Percentiles rank a stretch among this genome's conserved stretches.
These are phyloP conservation scores for Cytospora piceae DNA, from an alignment of 2,329 filamentous ascomycete genomes.

Conservation along the genomic window DNA sequence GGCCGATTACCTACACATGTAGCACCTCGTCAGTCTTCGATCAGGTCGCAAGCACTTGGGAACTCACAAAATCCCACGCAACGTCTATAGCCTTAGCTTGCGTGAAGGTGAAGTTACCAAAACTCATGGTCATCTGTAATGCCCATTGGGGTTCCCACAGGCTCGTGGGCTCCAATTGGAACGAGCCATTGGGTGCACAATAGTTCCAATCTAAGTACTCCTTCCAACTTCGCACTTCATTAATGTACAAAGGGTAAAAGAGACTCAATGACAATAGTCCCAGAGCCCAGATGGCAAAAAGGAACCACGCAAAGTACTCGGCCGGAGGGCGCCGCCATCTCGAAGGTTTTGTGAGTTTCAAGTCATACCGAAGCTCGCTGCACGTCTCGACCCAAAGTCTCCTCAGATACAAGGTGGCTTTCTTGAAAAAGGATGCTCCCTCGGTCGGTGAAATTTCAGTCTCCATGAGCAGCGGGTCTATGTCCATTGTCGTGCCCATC, in stretches of 20 bases:
- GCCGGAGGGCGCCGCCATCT: conserved; percentile 2
- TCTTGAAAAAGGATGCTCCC: background rate
- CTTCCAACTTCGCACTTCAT: background rate
- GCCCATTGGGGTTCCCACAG: conserved; percentile 32
- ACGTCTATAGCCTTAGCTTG: conserved; percentile 37
- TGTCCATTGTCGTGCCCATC: background rate
- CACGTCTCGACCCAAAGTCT: background rate
- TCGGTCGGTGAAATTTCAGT: background rate
- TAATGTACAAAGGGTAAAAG: conserved; percentile 3
- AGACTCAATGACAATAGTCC: background rate
- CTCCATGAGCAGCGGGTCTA: conserved; percentile 9
- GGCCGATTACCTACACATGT: conserved; percentile 35
- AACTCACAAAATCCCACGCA: conserved; percentile 37
- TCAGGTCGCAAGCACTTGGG: too few relatives aligned
- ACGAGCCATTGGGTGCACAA: conserved; percentile 14
- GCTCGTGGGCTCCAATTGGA: conserved; percentile 1
- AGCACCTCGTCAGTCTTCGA: background rate
- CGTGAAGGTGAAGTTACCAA: conserved; percentile 34
- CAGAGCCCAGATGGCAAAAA: background rate
- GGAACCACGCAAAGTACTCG: background rate
- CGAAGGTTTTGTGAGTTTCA: conserved; percentile 13
- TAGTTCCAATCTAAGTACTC: background rate
- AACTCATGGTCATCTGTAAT: conserved; percentile 33
- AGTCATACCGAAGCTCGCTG: conserved; percentile 9
- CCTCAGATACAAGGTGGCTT: background rate